Conservation (phyloP, 1,139 yeast genomes). For the Zygoascus sp. region DNA sequence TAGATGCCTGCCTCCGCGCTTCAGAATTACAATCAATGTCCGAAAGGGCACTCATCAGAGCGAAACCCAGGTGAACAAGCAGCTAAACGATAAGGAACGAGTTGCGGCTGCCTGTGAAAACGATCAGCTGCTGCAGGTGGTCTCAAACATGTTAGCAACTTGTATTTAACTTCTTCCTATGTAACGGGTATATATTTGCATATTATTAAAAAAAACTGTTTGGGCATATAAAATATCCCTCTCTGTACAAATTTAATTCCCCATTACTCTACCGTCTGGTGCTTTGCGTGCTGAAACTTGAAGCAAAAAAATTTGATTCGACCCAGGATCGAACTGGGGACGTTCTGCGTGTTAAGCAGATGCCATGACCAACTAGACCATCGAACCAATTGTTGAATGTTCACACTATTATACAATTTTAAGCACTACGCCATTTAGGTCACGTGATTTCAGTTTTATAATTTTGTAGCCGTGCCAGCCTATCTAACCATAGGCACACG, state of each 20-base stretch:
- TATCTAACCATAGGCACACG: too few relatives aligned
- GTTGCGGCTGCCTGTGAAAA: conserved; percentile 99
- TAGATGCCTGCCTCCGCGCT: conserved; percentile 80
- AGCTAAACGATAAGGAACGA: conserved; percentile 92
- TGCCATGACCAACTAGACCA: conserved; percentile 99
- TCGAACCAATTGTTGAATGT: conserved; percentile 57
- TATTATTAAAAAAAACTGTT: not conserved
- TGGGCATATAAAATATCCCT: not conserved
- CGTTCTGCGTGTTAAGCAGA: conserved; percentile 99
- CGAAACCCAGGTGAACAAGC: conserved; percentile 93
- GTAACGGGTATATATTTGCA: not conserved
- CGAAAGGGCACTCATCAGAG: conserved; percentile 95
- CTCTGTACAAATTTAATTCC: too few relatives aligned
- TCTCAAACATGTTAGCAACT: conserved; percentile 85
- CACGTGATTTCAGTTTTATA: too few relatives aligned
- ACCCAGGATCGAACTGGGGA: conserved; percentile 99
- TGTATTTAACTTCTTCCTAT: conserved; percentile 40
- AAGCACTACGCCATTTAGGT: not conserved
- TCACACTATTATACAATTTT: too few relatives aligned
- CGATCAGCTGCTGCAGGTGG: conserved; percentile 81
- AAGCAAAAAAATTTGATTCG: conserved; percentile 53
- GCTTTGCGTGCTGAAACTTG: not conserved
- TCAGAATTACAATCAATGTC: conserved; percentile 70
- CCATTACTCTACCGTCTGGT: too few relatives aligned
- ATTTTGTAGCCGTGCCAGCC: too few relatives aligned